Evolutionary conservation across 768 basidiomycete species (phyloP).

Genomic region (Pholiota molesta): DNA sequence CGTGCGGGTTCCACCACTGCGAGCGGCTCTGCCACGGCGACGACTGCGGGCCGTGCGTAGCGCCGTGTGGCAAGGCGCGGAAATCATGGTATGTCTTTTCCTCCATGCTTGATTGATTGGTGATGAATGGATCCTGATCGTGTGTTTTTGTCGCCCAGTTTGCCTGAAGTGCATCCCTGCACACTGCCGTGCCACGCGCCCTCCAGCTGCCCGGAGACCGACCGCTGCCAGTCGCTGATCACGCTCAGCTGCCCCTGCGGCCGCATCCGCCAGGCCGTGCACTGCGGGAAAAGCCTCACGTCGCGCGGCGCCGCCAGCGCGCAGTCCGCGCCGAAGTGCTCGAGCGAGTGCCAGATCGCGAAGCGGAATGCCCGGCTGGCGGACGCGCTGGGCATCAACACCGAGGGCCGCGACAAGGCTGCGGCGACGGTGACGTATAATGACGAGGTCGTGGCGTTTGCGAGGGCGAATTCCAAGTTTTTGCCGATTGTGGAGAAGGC

Average conservation of each 20-base stretch:
- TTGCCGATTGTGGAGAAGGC: slow-evolving; percentile 75
- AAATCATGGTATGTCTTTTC: slow-evolving; percentile 68
- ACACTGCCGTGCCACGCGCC: slow-evolving; percentile 87
- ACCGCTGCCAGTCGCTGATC: slow-evolving; percentile 72
- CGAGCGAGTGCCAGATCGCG: slow-evolving; percentile 79
- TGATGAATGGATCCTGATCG: neutral
- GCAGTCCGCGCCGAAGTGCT: slow-evolving; percentile 59
- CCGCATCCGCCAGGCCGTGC: slow-evolving; percentile 69
- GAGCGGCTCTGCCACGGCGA: slow-evolving; percentile 81
- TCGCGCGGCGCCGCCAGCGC: slow-evolving; percentile 46
- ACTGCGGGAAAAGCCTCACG: slow-evolving; percentile 63
- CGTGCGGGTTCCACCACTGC: slow-evolving; percentile 91
- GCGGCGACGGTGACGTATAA: slow-evolving; percentile 50
- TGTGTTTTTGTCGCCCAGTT: slow-evolving; percentile 36
- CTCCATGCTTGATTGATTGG: neutral
- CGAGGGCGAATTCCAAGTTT: slow-evolving; percentile 66
- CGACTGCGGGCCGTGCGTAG: slow-evolving; percentile 75
- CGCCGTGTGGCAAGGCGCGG: slow-evolving; percentile 84
- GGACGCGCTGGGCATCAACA: slow-evolving; percentile 86
- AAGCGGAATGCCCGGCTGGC: slow-evolving; percentile 89
- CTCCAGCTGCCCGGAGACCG: slow-evolving; percentile 75
- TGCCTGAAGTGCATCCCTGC: slow-evolving; percentile 77
- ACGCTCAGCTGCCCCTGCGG: slow-evolving; percentile 83
- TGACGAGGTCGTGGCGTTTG: slow-evolving; percentile 66
- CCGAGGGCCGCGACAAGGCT: slow-evolving; percentile 45